Evolutionary conservation across 495 filamentous ascomycete species (phyloP), one percentile per base, ranked within the genome.

Genomic region (Hyaloscypha bicolor): DNA sequence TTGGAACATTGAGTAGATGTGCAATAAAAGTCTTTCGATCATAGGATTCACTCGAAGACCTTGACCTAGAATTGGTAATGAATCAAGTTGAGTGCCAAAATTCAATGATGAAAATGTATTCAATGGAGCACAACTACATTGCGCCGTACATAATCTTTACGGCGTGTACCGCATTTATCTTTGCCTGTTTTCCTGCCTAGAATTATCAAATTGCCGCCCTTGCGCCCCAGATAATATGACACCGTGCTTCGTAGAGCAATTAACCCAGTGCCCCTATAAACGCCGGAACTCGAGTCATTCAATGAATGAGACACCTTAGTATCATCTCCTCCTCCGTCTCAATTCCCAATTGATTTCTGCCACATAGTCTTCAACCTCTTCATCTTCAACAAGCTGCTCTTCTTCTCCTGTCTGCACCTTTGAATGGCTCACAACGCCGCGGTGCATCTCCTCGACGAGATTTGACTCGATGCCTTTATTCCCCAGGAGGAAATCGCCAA

Each of bases 401-500:
- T 60, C 21, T 51, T 25, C 33, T 9, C 25, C 14, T 25, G 42
- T 56, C 9, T 4, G 22, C 3, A 55, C 32, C 57, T n/a, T 14
- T 16, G 11, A 6, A 1, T 32, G 8, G 16, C 66, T n/a, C 11
- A 64, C 9, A 5, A 52, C 25, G 6, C n/a, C 53, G 25, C 65
- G 30, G 35, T 64, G 30, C 35, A 62, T 39, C 31, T 72, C 67
- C 3, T 68, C 62, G 1, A 63, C 19, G 5, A 67, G 35, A 32
- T 39, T 61, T 11, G 71, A 79, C 69, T 86, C 84, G 39, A 86
- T 85, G 9, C 84, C 83, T 53, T 86, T 87, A 69, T 88, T 86
- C 2, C 87, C 86, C 48, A 91, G 79, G 55, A 95, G 77, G 73
- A 90, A 96, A 60, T 89, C 84, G 0, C 92, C 93, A 68, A 97